These are phyloP conservation scores for Bipolaris oryzae DNA, from an alignment of 2,329 filamentous ascomycete species.

Conservation along the genomic window DNA sequence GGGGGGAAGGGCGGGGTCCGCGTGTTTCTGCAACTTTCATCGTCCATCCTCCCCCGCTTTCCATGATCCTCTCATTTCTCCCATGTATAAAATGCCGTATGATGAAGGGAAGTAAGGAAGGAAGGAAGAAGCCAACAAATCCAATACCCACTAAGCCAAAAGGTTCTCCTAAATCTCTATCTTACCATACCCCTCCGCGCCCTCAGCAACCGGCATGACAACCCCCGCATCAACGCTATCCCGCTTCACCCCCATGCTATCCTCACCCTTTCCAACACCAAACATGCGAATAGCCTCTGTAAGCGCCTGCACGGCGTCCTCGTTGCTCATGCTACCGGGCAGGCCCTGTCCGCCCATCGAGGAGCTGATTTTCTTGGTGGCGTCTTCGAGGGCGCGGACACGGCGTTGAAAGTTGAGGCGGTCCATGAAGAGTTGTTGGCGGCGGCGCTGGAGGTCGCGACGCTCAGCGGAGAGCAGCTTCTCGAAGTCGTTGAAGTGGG, in stretches of 20 bases:
- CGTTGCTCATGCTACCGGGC: conserved; percentile 38
- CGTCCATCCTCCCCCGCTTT: too few relatives aligned
- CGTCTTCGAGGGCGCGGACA: conserved; percentile 80
- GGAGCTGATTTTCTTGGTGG: conserved; percentile 59
- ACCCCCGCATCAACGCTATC: conserved; percentile 36
- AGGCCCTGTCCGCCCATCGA: conserved; percentile 40
- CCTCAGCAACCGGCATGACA: conserved; percentile 40
- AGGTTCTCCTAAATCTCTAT: conserved; percentile 38
- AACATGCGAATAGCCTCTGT: conserved; percentile 43
- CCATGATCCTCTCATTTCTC: too few relatives aligned
- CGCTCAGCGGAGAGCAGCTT: conserved; percentile 88
- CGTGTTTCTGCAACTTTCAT: too few relatives aligned
- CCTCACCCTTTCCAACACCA: conserved; percentile 47
- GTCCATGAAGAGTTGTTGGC: conserved; percentile 93
- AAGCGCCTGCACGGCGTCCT: conserved; percentile 44
- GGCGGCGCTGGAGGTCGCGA: conserved; percentile 86
- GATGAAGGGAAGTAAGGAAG: too few relatives aligned
- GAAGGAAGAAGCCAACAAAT: too few relatives aligned
- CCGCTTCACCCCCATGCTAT: conserved; percentile 41
- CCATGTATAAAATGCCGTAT: too few relatives aligned
- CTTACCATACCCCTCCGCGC: conserved; percentile 41
- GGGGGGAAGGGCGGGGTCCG: too few relatives aligned
- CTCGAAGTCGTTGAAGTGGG: conserved; percentile 97
- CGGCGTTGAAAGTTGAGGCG: conserved; percentile 87
- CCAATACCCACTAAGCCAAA: too few relatives aligned